Conservation (phyloP, 2,329 filamentous ascomycete genomes). For the Neocucurbitaria cava region DNA sequence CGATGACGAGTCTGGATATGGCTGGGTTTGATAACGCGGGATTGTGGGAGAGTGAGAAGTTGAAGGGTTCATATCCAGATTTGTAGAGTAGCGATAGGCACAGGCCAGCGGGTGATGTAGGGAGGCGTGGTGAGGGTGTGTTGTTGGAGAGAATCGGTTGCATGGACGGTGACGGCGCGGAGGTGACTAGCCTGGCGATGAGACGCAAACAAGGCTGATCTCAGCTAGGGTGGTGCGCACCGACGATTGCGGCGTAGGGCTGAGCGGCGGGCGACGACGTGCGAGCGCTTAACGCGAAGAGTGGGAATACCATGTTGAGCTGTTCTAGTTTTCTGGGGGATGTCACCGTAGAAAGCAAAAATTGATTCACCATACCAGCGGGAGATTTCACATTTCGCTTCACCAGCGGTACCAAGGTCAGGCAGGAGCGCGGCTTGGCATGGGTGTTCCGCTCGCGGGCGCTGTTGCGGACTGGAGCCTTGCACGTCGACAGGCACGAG, state of each 20-base stretch:
- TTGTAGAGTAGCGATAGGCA: slow-evolving; percentile 29
- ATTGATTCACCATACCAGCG: too few species aligned
- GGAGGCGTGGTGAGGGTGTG: slow-evolving; percentile 10
- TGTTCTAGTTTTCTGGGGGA: too few species aligned
- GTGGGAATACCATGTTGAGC: not conserved
- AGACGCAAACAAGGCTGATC: slow-evolving; percentile 20
- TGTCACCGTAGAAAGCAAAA: too few species aligned
- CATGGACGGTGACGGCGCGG: slow-evolving; percentile 28
- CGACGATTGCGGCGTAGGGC: slow-evolving; percentile 30
- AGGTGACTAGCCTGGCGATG: slow-evolving; percentile 24
- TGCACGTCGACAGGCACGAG: slow-evolving; percentile 10
- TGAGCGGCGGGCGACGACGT: slow-evolving; percentile 5
- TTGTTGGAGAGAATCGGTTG: slow-evolving; percentile 18
- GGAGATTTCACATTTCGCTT: not conserved
- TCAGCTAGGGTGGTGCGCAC: slow-evolving; percentile 18
- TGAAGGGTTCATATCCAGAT: slow-evolving; percentile 47
- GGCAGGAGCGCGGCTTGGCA: slow-evolving; percentile 19
- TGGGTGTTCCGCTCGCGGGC: slow-evolving; percentile 7
- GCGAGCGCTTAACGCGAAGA: not conserved
- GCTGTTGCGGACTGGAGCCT: slow-evolving; percentile 19
- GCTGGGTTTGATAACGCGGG: slow-evolving; percentile 27
- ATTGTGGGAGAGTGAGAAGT: slow-evolving; percentile 27
- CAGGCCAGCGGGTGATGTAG: slow-evolving; percentile 24
- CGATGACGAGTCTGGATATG: slow-evolving; percentile 30
- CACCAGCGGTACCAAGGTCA: not conserved